Conservation (phyloP, 164 flowering plant genomes). For the Macadamia tetraphylla region DNA sequence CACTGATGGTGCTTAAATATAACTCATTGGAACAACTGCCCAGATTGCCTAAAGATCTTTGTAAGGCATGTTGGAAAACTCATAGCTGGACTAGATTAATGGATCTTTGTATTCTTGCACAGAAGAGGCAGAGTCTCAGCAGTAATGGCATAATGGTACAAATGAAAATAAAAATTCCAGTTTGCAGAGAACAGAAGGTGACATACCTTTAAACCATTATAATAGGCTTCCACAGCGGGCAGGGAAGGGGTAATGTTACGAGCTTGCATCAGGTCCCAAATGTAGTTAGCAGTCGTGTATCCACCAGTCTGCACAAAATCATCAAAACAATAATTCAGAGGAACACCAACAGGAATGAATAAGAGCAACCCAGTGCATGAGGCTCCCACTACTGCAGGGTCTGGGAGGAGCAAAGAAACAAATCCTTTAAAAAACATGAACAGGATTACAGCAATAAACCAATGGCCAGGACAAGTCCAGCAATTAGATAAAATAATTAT, state of each 20-base stretch:
- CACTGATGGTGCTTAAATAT: no score
- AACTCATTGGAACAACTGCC: no score
- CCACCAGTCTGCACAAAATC: conserved; percentile 72
- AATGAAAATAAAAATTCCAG: not conserved
- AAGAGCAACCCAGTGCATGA: not conserved
- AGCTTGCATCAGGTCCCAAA: conserved; percentile 92
- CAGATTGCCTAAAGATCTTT: no score
- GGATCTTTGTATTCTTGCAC: no score
- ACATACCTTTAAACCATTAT: conserved; percentile 71
- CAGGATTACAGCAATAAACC: not conserved
- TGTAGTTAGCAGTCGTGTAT: conserved; percentile 66
- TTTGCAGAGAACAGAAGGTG: not conserved
- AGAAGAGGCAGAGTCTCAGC: no score
- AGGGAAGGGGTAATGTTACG: conserved; percentile 42
- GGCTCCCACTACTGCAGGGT: no score
- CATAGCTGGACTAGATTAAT: no score
- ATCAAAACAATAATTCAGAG: not conserved
- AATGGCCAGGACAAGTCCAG: not conserved
- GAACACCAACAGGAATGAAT: not conserved
- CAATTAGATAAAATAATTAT: conserved; percentile 9
- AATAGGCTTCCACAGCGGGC: conserved; percentile 79
- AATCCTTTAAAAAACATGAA: not conserved
- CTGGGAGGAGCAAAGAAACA: not conserved
- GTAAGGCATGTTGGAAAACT: no score
- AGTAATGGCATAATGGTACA: no score